Base-by-base conservation (phyloP, 2,329 filamentous ascomycete genomes). In the Diaporthe sp. region DNA sequence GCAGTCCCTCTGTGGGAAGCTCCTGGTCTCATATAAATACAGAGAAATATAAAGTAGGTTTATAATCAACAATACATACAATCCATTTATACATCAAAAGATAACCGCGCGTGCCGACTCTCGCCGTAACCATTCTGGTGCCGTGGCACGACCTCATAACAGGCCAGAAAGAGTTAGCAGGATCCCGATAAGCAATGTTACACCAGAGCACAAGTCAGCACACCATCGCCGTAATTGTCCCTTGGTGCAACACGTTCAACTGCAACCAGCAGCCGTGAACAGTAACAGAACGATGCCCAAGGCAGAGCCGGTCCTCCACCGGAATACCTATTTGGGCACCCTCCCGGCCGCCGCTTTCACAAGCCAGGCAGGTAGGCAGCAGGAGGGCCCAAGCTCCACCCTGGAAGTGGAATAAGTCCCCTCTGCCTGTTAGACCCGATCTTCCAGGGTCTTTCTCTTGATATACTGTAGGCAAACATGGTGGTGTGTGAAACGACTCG, bases 331-430 rank as follows among this genome's bases (percentile, higher is more conserved):
- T 53, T 55, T 44, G 51, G 49, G 71, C 71, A 51, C 31, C 5
- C 25, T 17, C 58, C 71, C 15, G 15, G n/a, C 22, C 31, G 58
- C 51, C 31, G 34, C 57, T 37, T 37, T 53, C 58, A 60, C 58
- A 61, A 28, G 34, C 71, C 71, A 73, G 17, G 37, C 37, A 39
- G 51, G 51, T 25, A 55, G 58, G 58, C 71, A 63, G 58, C 55
- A 42, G 60, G 58, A 47, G 57, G 37, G 58, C 71, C 57, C 71
- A 31, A 63, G 71, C 71, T 57, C 71, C 71, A 73, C 71, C 4
- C 37, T 57, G 58, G 42, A 57, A 49, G 49, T 49, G 37, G 65
- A 70, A 55, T 70, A 70, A 55, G 4, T 55, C 65, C 2, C 22
- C 49, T 34, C n/a, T 17, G 47, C 65, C 13, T 22, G n/a, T 39